Evolutionary conservation across 768 basidiomycete genomes (phyloP).

Genomic region (Trametes elegans): DNA sequence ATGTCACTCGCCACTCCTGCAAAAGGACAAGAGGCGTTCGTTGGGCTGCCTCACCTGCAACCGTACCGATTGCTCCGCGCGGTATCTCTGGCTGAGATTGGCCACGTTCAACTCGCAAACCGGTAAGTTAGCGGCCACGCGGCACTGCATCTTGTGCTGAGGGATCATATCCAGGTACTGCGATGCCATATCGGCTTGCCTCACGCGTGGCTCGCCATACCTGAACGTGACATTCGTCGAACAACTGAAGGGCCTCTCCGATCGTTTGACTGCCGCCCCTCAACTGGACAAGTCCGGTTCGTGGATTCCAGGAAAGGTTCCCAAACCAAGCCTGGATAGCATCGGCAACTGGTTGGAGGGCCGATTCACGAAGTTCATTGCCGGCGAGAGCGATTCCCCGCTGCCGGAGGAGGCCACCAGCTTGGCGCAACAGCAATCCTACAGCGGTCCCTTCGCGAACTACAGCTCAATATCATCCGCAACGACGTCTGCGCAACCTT

Average conservation of each 20-base stretch:
- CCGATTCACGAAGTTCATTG: constrained; percentile 90
- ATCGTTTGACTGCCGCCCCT: constrained; percentile 72
- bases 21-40: constrained; percentile 87
- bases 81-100: constrained; percentile 71
- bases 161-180: constrained; percentile 87
- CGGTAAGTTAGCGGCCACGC: constrained; percentile 43
- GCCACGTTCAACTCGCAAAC: constrained; percentile 72
- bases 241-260: constrained; percentile 73
- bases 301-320: constrained; percentile 85
- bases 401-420: constrained; percentile 37
- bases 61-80: constrained; percentile 86
- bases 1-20: constrained; percentile 64
- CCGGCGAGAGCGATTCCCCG: constrained; percentile 74
- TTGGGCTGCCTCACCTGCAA: constrained; percentile 82
- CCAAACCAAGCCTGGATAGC: constrained; percentile 88
- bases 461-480: constrained; percentile 90
- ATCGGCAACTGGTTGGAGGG: constrained; percentile 93
- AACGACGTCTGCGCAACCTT: constrained; percentile 70
- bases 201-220: constrained; percentile 63
- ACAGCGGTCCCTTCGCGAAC: constrained; percentile 85
- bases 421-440: constrained; percentile 39
- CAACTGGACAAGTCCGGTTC: constrained; percentile 75
- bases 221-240: constrained; percentile 65
- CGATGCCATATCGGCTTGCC: constrained; percentile 76
- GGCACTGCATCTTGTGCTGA: background rate